phyloP scores from a whole-genome alignment of 371 early-diverging fungal genomes.

The Nematocida sp. region DNA sequence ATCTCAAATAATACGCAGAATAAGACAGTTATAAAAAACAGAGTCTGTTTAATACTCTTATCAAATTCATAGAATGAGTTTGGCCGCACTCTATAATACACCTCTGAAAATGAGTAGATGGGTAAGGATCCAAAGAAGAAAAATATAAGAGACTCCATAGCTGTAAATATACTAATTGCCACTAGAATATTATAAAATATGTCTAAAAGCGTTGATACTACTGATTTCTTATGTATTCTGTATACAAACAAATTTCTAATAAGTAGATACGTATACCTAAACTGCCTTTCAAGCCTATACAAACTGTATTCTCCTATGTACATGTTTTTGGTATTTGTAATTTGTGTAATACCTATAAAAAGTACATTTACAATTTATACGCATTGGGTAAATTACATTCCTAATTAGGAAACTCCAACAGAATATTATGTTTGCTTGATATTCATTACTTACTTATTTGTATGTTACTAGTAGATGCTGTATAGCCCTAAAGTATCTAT shows the following conservation, averaged over 20 bases:
- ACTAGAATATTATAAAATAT: neutral
- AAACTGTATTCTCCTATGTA: neutral
- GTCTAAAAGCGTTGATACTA: neutral
- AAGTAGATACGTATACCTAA: neutral
- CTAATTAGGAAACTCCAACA: neutral
- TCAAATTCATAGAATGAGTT: neutral
- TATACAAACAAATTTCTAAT: neutral
- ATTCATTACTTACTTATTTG: neutral
- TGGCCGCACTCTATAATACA: neutral
- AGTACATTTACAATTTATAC: neutral
- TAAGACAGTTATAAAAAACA: neutral
- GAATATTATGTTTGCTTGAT: neutral
- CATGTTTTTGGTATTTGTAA: neutral
- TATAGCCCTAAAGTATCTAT: too few species aligned
- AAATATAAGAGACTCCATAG: neutral
- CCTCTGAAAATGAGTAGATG: neutral
- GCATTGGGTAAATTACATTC: neutral
- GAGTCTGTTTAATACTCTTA: neutral
- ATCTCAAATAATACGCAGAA: conserved; percentile 19
- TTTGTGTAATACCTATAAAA: neutral
- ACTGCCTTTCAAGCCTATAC: neutral
- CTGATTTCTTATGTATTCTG: neutral
- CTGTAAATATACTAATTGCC: neutral
- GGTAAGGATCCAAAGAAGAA: conserved; percentile 22
- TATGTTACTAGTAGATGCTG: too few species aligned